Conservation (phyloP, 2,329 filamentous ascomycete species). For the Amauroascus niger region DNA sequence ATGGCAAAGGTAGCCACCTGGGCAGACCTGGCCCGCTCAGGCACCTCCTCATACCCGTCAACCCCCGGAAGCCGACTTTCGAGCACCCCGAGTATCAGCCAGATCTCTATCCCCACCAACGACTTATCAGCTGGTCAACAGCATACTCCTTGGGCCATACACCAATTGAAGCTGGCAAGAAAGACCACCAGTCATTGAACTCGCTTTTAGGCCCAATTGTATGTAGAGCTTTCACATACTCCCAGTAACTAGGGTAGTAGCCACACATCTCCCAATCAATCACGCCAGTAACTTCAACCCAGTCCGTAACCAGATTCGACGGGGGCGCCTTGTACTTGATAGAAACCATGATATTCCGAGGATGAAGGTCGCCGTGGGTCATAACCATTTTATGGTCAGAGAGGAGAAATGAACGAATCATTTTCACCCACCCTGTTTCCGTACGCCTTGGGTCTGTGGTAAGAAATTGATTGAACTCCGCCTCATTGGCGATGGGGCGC, state of each 20-base stretch:
- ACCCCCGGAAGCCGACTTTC: background rate
- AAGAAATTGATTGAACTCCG: constrained; percentile 17
- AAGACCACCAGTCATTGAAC: constrained; percentile 16
- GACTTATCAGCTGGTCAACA: constrained; percentile 15
- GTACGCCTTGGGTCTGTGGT: constrained; percentile 9
- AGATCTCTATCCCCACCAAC: constrained; percentile 9
- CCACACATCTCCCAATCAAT: constrained; percentile 22
- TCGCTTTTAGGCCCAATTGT: constrained; percentile 13
- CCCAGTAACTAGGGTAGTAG: constrained; percentile 20
- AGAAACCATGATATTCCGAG: constrained; percentile 21
- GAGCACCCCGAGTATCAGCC: background rate
- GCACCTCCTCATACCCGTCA: background rate
- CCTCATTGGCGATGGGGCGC: constrained; percentile 14
- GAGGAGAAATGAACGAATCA: constrained; percentile 16
- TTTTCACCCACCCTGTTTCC: constrained; percentile 9
- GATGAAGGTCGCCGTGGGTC: constrained; percentile 21
- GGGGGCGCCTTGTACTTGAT: constrained; percentile 6
- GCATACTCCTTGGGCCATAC: constrained; percentile 17
- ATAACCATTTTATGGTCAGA: constrained; percentile 16
- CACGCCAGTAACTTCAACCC: constrained; percentile 15
- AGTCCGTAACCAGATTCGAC: constrained; percentile 5
- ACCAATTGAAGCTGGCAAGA: constrained; percentile 15
- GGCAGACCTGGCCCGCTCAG: no score
- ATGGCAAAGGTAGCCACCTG: no score
- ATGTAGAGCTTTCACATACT: constrained; percentile 16